phyloP scores from a whole-genome alignment of 805 yeast species.

The Candida argentea region DNA sequence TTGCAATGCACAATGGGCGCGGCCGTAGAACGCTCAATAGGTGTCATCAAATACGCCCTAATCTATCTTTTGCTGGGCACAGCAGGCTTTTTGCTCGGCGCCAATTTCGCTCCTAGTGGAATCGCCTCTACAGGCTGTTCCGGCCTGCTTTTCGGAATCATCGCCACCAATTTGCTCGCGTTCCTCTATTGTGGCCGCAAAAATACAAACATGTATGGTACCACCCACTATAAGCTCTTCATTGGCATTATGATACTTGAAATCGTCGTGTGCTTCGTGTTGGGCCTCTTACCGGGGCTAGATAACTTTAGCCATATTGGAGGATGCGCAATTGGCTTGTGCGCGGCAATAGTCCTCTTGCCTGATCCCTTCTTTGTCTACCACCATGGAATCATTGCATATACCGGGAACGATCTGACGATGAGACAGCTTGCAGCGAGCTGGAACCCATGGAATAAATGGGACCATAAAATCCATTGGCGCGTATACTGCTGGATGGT shows the following conservation, averaged over 20 bases:
- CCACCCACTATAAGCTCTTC: constrained; percentile 36
- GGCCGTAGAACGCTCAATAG: constrained; percentile 47
- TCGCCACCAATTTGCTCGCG: constrained; percentile 51
- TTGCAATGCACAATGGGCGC: constrained; percentile 55
- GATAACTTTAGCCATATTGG: constrained; percentile 73
- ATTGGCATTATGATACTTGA: constrained; percentile 43
- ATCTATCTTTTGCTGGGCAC: constrained; percentile 56
- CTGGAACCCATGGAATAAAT: constrained; percentile 31
- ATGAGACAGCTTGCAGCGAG: constrained; percentile 23
- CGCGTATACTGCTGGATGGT: constrained; percentile 44
- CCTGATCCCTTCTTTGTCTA: constrained; percentile 46
- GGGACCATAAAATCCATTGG: constrained; percentile 21
- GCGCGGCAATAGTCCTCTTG: constrained; percentile 38
- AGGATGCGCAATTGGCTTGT: constrained; percentile 55
- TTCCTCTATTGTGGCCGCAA: constrained; percentile 43
- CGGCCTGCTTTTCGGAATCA: constrained; percentile 61
- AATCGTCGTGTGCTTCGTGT: constrained; percentile 45
- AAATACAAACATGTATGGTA: constrained; percentile 34
- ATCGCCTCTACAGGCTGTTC: constrained; percentile 61
- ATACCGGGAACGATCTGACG: constrained; percentile 17
- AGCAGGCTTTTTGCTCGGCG: constrained; percentile 57
- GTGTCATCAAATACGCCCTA: constrained; percentile 40
- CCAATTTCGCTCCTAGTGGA: constrained; percentile 60
- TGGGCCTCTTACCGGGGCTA: constrained; percentile 63
- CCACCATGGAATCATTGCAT: constrained; percentile 28